These are phyloP conservation scores for Neurospora tetrasperma DNA, from an alignment of 495 filamentous ascomycete species.

Conservation along the genomic window DNA sequence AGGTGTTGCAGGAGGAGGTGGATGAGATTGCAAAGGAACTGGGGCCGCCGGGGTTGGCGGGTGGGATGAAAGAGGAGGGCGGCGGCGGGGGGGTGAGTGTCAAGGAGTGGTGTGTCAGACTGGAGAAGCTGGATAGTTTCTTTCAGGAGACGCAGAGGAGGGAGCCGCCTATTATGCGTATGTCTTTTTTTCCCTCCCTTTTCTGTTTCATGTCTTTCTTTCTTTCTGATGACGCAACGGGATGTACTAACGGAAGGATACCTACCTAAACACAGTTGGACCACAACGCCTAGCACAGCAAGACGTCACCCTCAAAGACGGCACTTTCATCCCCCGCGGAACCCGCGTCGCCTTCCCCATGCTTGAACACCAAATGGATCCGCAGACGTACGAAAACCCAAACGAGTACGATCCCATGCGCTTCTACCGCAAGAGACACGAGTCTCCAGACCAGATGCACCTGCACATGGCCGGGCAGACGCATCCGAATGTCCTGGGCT, in stretches of 20 bases:
- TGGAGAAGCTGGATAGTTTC: neutral
- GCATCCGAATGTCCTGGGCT: neutral
- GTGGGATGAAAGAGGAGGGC: neutral
- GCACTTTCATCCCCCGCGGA: neutral
- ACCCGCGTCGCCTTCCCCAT: neutral
- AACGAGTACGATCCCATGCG: neutral
- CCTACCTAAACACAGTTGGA: neutral
- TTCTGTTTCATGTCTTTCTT: neutral
- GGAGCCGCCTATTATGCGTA: neutral
- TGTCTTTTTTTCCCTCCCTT: neutral
- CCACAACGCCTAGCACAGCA: neutral
- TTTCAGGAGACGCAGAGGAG: neutral
- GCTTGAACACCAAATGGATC: neutral
- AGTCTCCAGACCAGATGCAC: neutral
- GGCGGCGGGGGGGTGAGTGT: neutral
- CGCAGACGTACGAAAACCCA: neutral
- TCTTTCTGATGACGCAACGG: no score
- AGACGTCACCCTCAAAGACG: neutral
- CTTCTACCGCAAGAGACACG: neutral
- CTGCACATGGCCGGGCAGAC: neutral
- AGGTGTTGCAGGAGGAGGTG: neutral
- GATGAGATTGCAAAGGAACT: neutral
- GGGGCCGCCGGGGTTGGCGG: neutral
- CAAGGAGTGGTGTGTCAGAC: neutral
- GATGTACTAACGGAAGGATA: neutral